Percentiles rank a stretch among this genome's conserved stretches.
phyloP scores from a whole-genome alignment of 345 rosid species.

The Eutrema yunnanense region DNA sequence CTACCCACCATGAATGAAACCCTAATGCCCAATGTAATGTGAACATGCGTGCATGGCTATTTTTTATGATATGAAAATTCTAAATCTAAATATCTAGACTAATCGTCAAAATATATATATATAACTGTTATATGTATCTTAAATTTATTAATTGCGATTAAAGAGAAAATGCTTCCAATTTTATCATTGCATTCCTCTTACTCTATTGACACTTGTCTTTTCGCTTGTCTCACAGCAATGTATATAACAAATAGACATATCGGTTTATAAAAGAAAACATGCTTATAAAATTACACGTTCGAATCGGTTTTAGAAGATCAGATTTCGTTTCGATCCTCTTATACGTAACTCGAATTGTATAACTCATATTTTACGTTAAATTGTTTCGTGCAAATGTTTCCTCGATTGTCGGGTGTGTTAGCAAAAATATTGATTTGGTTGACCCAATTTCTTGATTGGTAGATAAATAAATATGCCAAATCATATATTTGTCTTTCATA shows the following conservation, averaged over 20 bases:
- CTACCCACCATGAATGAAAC: conserved; percentile 64
- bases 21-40: conserved; percentile 31
- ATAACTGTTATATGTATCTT: not conserved
- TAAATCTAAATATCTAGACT: conserved; percentile 6
- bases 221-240: not conserved
- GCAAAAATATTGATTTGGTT: conserved; percentile 13
- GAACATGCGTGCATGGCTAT: conserved; percentile 29
- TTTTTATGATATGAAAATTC: not conserved
- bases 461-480: not conserved
- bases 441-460: conserved; percentile 14
- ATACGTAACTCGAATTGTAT: conserved; percentile 9
- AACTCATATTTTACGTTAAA: conserved; percentile 8
- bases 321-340: not conserved
- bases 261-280: not conserved
- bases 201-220: conserved; percentile 9
- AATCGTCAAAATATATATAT: not conserved
- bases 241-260: not conserved
- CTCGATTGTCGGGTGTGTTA: conserved; percentile 8
- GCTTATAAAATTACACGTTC: not conserved
- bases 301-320: not conserved
- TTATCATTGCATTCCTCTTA: not conserved
- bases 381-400: conserved; percentile 21
- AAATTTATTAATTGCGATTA: not conserved
- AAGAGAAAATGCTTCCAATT: not conserved
- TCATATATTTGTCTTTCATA: not conserved